phyloP scores from a whole-genome alignment of 1,139 yeast species.

The Arxiozyma telluris region DNA sequence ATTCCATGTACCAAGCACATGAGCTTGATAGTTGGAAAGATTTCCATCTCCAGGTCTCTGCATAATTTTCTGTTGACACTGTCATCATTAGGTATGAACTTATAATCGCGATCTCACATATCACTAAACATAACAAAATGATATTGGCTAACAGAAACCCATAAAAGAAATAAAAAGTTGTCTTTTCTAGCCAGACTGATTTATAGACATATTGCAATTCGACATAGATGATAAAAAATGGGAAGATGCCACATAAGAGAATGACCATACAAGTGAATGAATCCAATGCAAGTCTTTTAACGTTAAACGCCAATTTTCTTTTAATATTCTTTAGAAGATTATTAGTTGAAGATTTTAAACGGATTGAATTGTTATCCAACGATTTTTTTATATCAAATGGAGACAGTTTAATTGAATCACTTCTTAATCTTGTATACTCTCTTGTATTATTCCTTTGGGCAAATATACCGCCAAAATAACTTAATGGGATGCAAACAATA shows the following conservation, averaged over 20 bases:
- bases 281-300: conserved; percentile 3
- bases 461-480: conserved; percentile 57
- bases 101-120: conserved; percentile 66
- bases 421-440: conserved; percentile 4
- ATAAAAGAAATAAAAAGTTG: conserved; percentile 71
- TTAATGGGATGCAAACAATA: conserved; percentile 62
- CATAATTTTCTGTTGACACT: conserved; percentile 7
- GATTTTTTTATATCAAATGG: background rate
- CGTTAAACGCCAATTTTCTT: background rate
- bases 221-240: conserved; percentile 73
- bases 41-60: conserved; percentile 66
- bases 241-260: conserved; percentile 32
- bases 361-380: background rate
- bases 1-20: conserved; percentile 59
- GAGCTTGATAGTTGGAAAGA: conserved; percentile 67
- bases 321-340: background rate
- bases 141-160: conserved; percentile 65
- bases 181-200: conserved; percentile 71
- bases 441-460: conserved; percentile 36
- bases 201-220: conserved; percentile 68
- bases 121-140: conserved; percentile 49
- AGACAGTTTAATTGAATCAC: conserved; percentile 4
- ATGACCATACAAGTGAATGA: conserved; percentile 5
- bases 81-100: conserved; percentile 58
- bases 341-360: background rate